phyloP scores from a whole-genome alignment of 2,329 filamentous ascomycete species.

The Penicillium sp. region DNA sequence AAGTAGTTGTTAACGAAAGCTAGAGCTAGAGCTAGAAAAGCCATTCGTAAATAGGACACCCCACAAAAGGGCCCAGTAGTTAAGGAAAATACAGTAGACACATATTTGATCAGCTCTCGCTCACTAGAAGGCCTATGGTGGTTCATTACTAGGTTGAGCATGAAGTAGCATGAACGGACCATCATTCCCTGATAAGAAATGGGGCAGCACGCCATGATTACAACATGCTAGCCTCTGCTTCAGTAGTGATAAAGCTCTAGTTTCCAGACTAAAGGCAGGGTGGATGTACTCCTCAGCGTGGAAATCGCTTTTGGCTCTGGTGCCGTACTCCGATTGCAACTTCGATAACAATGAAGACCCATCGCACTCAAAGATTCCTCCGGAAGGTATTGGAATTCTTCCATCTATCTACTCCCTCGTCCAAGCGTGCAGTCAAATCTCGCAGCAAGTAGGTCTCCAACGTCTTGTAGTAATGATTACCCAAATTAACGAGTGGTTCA shows the following conservation, averaged over 20 bases:
- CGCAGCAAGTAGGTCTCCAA: background rate
- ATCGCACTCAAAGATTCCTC: conserved; percentile 1
- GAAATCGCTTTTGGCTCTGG: background rate
- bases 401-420: background rate
- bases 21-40: too few species aligned
- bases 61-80: background rate
- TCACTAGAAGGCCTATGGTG: background rate
- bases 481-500: background rate
- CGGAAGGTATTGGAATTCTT: conserved; percentile 9
- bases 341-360: conserved; percentile 1
- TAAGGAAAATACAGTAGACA: too few species aligned
- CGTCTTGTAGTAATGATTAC: background rate
- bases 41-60: background rate
- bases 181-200: background rate
- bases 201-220: conserved; percentile 2
- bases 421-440: background rate
- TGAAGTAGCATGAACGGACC: background rate
- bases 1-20: background rate
- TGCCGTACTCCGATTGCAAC: background rate
- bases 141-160: background rate
- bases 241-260: background rate
- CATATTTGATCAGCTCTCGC: too few species aligned
- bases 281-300: background rate
- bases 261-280: background rate
- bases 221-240: background rate